These are phyloP conservation scores for Chenopodium formosanum DNA, from an alignment of 148 eudicot species.

Conservation along the genomic window DNA sequence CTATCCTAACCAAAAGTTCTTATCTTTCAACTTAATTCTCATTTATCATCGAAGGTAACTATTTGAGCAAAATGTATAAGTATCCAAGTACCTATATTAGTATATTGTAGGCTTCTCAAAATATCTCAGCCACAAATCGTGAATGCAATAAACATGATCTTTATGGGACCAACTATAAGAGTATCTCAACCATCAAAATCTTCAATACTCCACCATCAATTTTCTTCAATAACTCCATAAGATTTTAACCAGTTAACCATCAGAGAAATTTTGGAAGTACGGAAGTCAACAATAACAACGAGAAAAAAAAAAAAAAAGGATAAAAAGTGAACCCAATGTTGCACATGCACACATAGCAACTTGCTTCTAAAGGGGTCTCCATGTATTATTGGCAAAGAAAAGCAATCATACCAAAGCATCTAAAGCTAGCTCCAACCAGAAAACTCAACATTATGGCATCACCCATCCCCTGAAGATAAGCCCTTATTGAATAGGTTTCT, in stretches of 20 bases:
- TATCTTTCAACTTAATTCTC: not conserved
- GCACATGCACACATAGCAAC: not conserved
- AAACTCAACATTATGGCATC: constrained; percentile 1
- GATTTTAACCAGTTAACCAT: not conserved
- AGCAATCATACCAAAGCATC: not conserved
- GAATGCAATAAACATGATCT: not conserved
- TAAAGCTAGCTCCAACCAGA: not conserved
- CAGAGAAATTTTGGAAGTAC: not conserved
- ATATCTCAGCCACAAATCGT: not conserved
- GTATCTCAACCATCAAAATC: not conserved
- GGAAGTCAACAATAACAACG: not conserved
- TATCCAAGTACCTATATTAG: not conserved
- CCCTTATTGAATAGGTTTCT: not conserved
- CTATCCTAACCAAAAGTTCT: not conserved
- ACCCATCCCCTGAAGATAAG: not conserved
- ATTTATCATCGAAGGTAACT: not conserved
- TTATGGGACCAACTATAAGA: not conserved
- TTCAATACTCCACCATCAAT: not conserved
- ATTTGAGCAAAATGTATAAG: not conserved
- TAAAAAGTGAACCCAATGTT: not conserved
- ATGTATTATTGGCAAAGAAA: not conserved
- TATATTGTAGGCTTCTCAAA: not conserved
- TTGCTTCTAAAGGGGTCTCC: not conserved
- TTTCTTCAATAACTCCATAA: not conserved
- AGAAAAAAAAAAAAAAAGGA: not conserved